Conservation (phyloP, 2,329 filamentous ascomycete genomes). For the Pseudogymnoascus sp. region DNA sequence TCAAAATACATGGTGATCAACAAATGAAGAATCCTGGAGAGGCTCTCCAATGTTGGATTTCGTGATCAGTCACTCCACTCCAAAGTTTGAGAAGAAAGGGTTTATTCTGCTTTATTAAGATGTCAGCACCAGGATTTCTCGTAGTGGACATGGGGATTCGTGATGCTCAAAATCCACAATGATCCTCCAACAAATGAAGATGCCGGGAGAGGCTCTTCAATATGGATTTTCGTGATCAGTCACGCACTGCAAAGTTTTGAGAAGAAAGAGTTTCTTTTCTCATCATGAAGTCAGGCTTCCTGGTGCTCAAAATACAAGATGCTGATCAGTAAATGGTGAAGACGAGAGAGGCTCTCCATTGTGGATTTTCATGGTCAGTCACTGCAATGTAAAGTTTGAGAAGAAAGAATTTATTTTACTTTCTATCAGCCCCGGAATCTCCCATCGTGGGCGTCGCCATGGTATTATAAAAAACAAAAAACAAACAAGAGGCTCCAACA, state of each 20-base stretch:
- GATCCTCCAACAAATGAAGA: not conserved
- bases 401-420: not conserved
- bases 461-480: slow-evolving; percentile 1
- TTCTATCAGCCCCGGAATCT: slow-evolving; percentile 1
- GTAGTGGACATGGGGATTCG: not conserved
- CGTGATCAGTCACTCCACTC: not conserved
- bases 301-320: no score
- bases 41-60: not conserved
- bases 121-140: no score
- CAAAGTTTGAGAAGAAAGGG: not conserved
- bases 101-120: no score
- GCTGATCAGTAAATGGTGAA: not conserved
- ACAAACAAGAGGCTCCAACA: not conserved
- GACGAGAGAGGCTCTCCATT: not conserved
- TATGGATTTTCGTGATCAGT: not conserved
- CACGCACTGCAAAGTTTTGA: not conserved
- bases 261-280: no score
- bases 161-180: not conserved
- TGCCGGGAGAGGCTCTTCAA: not conserved
- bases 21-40: not conserved
- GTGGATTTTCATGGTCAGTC: not conserved
- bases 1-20: not conserved
- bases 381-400: not conserved
- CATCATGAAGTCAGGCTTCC: no score
- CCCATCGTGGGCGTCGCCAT: not conserved